Base-by-base conservation (phyloP, 768 basidiomycete species). In the Guyanaporus albipodus region DNA sequence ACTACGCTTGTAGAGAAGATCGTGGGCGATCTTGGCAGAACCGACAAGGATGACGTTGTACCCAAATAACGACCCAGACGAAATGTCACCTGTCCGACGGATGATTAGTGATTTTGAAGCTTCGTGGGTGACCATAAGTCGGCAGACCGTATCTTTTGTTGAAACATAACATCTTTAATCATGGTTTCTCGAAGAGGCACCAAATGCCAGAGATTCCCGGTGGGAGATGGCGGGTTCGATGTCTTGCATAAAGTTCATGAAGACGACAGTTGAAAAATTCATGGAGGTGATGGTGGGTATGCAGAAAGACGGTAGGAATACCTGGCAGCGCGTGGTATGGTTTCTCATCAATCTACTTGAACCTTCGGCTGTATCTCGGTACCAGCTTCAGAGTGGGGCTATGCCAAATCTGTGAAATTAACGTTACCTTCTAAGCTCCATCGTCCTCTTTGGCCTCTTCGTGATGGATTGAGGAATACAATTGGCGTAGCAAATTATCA, bases 1-100 rank as follows among this genome's bases (percentile, higher is more conserved):
- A 21, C 72, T 63, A 26, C 71, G 67, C 48, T 70, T 76, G 50
- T 78, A 73, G 6, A 78, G 64, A 3, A 78, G 64, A 17, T 78
- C 75, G 15, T 57, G 52, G 10, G 70, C 66, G 7, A 67, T 69
- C 35, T 64, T 56, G 11, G 69, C 64, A 17, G 75, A 70, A 48
- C 74, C 74, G 2, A 78, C 53, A 28, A 77, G 50, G 18, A 76
- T 59, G 33, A 77, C 60, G 11, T 71, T 69, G 48, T 73, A 44
- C 15, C 47, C 44, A n/a, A 52, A 32, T 3, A 55, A 21, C 21
- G 39, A 44, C 22, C 12, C 29, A 18, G 46, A 57, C 4, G 50
- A 48, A 34, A 57, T 45, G 29, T 58, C 54, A 39, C 52, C 51
- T 57, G 17, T 27, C 1, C 15, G 18, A 23, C n/a, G 31, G 15